Conservation (phyloP, 148 eudicot genomes). For the Amaranthus hypochondriacus region DNA sequence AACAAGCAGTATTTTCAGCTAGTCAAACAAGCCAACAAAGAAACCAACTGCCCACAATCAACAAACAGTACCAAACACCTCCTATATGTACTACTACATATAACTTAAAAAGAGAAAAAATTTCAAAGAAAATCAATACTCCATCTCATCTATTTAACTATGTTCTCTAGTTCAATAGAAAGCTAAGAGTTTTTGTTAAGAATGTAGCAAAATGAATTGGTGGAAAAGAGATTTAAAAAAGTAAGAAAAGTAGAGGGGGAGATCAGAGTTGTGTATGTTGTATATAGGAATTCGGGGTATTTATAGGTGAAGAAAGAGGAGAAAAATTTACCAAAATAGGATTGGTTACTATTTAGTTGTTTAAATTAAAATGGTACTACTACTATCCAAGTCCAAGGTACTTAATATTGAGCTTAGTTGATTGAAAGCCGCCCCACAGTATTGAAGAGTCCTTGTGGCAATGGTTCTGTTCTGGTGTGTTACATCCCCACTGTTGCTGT, state of each 20-base stretch:
- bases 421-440: conserved; percentile 18
- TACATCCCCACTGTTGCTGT: background rate
- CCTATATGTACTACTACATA: too few species aligned
- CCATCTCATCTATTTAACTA: too few species aligned
- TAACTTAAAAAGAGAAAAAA: too few species aligned
- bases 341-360: conserved; percentile 12
- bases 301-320: conserved; percentile 8
- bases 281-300: background rate
- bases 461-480: conserved; percentile 1
- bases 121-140: too few species aligned
- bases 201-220: background rate
- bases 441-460: background rate
- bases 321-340: conserved; percentile 12
- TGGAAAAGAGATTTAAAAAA: background rate
- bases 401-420: background rate
- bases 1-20: too few species aligned
- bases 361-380: conserved; percentile 5
- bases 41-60: too few species aligned
- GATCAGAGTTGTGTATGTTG: background rate
- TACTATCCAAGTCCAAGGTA: conserved; percentile 11
- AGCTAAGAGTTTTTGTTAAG: too few species aligned
- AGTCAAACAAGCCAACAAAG: too few species aligned
- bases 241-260: background rate
- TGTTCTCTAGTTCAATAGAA: too few species aligned
- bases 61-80: too few species aligned